Conservation (phyloP, 306 rosid genomes). For the Alnus rubra region DNA sequence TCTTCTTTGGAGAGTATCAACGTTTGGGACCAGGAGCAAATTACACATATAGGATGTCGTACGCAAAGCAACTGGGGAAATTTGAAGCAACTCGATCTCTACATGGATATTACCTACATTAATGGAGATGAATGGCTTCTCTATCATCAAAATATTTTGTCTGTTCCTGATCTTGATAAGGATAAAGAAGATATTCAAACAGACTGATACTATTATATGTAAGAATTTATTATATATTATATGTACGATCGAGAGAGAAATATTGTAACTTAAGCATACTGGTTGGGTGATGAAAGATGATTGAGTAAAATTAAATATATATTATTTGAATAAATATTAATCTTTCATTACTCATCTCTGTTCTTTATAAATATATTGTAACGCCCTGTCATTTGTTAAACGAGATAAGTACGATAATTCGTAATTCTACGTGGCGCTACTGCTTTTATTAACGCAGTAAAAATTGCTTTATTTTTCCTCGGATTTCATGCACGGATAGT, state of each 20-base stretch:
- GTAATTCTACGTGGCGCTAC: no score
- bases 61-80: conserved; percentile 59
- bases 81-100: conserved; percentile 54
- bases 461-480: no score
- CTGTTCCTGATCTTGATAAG: background rate
- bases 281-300: background rate
- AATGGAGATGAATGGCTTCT: conserved; percentile 60
- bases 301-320: background rate
- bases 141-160: conserved; percentile 25
- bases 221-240: background rate
- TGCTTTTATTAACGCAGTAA: no score
- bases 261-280: background rate
- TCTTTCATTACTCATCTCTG: no score
- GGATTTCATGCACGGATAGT: no score
- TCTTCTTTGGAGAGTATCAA: conserved; percentile 66
- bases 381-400: no score
- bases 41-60: conserved; percentile 52
- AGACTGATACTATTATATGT: no score
- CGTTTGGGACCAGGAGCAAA: conserved; percentile 64
- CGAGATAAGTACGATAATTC: no score
- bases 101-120: conserved; percentile 47
- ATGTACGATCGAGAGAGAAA: background rate
- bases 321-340: background rate
- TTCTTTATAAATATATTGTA: no score
- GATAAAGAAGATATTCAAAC: background rate